Evolutionary conservation across 768 basidiomycete species (phyloP).

Genomic region (Pseudohyphozyma bogoriensis): DNA sequence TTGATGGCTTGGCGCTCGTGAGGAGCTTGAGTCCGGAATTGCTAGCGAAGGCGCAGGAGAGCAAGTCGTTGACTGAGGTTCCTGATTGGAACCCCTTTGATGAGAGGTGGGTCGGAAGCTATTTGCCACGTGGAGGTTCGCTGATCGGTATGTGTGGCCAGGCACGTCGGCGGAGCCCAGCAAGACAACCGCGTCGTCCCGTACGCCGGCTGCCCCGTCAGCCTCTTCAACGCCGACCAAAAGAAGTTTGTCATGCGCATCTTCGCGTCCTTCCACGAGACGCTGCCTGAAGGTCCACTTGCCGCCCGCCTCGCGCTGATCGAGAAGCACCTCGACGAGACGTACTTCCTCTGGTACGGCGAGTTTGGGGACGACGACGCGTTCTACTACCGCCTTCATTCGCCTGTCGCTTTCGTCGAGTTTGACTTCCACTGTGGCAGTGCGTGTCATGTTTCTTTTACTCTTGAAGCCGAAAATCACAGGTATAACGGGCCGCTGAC

Average conservation of each 20-base stretch:
- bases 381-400: slow-evolving; percentile 35
- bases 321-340: slow-evolving; percentile 20
- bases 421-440: slow-evolving; percentile 37
- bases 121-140: too few species aligned
- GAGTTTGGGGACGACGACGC: slow-evolving; percentile 33
- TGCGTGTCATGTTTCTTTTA: slow-evolving; percentile 6
- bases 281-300: slow-evolving; percentile 30
- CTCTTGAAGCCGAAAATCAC: neutral
- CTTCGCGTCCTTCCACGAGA: slow-evolving; percentile 32
- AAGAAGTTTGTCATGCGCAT: slow-evolving; percentile 25
- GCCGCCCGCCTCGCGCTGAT: slow-evolving; percentile 6
- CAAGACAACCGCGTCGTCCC: slow-evolving; percentile 35
- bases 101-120: slow-evolving; percentile 19
- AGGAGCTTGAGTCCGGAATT: slow-evolving; percentile 26
- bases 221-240: slow-evolving; percentile 25
- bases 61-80: slow-evolving; percentile 27
- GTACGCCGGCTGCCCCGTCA: slow-evolving; percentile 31
- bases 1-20: slow-evolving; percentile 33
- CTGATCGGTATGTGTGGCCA: neutral
- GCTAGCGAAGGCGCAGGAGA: slow-evolving; percentile 31
- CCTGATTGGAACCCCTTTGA: slow-evolving; percentile 36
- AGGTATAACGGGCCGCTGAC: neutral
- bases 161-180: slow-evolving; percentile 34
- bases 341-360: slow-evolving; percentile 35
- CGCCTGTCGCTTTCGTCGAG: slow-evolving; percentile 34